Base-by-base conservation (phyloP, 163 green algal species). In the Picocystis sp. region DNA sequence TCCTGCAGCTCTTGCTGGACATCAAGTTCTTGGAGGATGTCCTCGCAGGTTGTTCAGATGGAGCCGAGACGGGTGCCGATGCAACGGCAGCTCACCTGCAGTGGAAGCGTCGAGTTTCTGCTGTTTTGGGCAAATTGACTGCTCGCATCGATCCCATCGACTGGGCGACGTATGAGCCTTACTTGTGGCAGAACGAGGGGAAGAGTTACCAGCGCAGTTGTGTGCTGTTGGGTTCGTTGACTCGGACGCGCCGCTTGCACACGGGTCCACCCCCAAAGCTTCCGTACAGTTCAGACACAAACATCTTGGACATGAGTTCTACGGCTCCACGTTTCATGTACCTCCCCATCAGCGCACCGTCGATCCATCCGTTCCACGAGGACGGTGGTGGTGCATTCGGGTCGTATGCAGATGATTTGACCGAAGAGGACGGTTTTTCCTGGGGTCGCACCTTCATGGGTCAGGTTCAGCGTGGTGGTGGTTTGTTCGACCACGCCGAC, bases 141-240 rank as follows among this genome's bases (percentile, higher is more conserved):
- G 65, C 61, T 64, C 63, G 63, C 21, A 70, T 95, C 47, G 86
- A 95, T 63, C 86, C 86, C 43, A 95, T 96, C 24, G 86, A 96
- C 58, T 95, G 86, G 87, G 87, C 86, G 35, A 94, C 81, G 25
- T 95, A 92, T 58, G 81, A 91, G 67, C 72, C 77, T 0, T 79
- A 90, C 61, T 67, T 95, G 11, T 91, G 80, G 78, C 35, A 56
- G 33, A 80, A 86, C 62, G 71, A 74, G 49, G 58, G 66, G 25
- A 56, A 57, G 5, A 83, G 75, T 66, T 81, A 78, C 58, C 59
- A 70, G 41, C 67, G 81, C 24, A 71, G 52, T 17, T 45, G 55
- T 21, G 68, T 86, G 19, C 74, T 94, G 49, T 79, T 84, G 23
- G 83, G 81, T 44, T 50, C 53, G 25, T 55, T 89, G 12, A 25